A percentile compares a stretch with the other conserved stretches of the same genome.
Evolutionary conservation across 768 basidiomycete genomes (phyloP).

Genomic region (Naganishia vishniacii): DNA sequence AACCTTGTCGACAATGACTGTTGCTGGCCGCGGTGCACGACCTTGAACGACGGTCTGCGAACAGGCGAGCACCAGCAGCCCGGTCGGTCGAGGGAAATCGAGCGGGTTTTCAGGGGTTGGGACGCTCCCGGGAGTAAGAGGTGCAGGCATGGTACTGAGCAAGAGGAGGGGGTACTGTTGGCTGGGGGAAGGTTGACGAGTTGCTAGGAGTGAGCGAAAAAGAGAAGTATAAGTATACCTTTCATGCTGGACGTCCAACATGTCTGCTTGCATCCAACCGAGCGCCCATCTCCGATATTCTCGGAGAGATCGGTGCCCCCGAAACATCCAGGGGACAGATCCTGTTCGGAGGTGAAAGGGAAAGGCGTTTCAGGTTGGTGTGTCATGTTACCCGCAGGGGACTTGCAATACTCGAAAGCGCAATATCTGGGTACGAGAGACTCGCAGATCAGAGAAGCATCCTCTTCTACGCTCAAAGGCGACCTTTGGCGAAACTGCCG

Average conservation of each 20-base stretch:
- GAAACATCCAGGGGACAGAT: no score
- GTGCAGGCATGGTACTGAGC: background rate
- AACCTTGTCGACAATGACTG: slow-evolving; percentile 57
- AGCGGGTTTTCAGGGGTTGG: background rate
- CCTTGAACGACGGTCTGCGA: slow-evolving; percentile 60
- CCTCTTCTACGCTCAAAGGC: no score
- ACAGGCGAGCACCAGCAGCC: slow-evolving; percentile 53
- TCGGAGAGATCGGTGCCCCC: slow-evolving; percentile 3
- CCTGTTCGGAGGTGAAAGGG: no score
- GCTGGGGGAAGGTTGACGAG: background rate
- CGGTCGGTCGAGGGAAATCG: slow-evolving; percentile 7
- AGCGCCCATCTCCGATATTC: slow-evolving; percentile 4
- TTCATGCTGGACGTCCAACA: background rate
- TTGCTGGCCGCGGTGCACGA: slow-evolving; percentile 57
- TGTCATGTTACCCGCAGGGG: no score
- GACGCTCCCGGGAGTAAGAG: background rate
- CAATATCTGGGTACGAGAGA: no score
- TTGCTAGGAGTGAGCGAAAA: background rate
- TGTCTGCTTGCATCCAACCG: no score
- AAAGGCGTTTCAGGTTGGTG: no score
- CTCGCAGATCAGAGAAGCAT: no score
- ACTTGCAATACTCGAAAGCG: no score
- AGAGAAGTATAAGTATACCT: background rate
- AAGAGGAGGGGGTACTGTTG: no score
- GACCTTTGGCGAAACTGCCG: no score